Percentiles rank a stretch among this genome's conserved stretches.
Evolutionary conservation across 208 protist genomes (phyloP).

Genomic region (Leishmania tarentolae): DNA sequence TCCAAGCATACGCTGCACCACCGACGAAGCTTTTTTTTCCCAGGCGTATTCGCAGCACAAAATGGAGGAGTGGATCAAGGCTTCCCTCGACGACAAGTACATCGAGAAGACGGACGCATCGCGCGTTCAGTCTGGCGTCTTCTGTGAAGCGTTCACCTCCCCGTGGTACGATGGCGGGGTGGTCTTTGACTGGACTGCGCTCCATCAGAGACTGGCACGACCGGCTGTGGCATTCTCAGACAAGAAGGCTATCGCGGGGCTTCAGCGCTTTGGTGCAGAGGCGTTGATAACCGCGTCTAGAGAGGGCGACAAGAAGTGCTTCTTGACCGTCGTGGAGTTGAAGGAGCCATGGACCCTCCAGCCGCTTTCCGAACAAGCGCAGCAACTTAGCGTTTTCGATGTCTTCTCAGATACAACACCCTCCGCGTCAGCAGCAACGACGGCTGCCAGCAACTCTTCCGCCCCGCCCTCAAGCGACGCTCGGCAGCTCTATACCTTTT

Average conservation of each 20-base stretch:
- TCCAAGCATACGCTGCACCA: too few relatives aligned
- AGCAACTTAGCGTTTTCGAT: slow-evolving; percentile 49
- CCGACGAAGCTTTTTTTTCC: neutral
- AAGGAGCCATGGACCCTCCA: slow-evolving; percentile 51
- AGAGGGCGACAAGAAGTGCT: slow-evolving; percentile 12
- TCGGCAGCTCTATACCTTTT: slow-evolving; percentile 46
- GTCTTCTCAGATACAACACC: neutral
- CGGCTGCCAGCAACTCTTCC: neutral
- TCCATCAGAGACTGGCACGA: slow-evolving; percentile 46
- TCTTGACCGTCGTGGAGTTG: slow-evolving; percentile 51
- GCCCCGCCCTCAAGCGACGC: neutral
- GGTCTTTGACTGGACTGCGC: slow-evolving; percentile 60
- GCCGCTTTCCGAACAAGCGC: slow-evolving; percentile 54
- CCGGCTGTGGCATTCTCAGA: neutral
- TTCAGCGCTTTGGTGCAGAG: slow-evolving; percentile 8
- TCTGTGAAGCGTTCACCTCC: slow-evolving; percentile 41
- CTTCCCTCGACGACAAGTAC: slow-evolving; percentile 27
- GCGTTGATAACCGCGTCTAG: slow-evolving; percentile 1
- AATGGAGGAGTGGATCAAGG: slow-evolving; percentile 55
- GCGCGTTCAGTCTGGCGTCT: slow-evolving; percentile 33
- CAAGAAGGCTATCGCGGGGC: neutral
- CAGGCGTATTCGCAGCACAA: neutral
- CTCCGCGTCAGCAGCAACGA: slow-evolving; percentile 1
- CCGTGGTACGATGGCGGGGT: slow-evolving; percentile 73
- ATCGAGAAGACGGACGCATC: slow-evolving; percentile 19